A percentile compares a stretch with the other conserved stretches of the same genome.
These are phyloP conservation scores for Dillenia suffruticosa DNA, from an alignment of 164 flowering plant genomes.

Conservation along the genomic window DNA sequence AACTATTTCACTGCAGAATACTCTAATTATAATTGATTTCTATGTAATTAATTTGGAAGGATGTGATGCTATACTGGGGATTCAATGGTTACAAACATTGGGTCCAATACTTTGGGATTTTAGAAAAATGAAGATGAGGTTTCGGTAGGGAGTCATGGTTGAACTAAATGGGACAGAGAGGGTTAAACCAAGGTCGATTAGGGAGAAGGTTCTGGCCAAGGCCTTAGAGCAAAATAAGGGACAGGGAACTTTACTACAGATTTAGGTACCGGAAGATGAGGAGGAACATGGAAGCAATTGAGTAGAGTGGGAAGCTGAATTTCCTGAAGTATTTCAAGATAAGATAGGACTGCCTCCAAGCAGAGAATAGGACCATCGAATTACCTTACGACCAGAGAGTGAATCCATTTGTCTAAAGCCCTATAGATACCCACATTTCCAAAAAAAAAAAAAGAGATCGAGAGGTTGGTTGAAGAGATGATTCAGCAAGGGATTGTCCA, in stretches of 20 bases:
- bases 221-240: not conserved
- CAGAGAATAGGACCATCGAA: not conserved
- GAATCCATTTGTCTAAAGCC: not conserved
- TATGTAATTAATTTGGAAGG: too few species aligned
- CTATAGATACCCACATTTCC: slow-evolving; percentile 1
- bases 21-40: too few species aligned
- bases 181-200: not conserved
- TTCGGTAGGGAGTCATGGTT: too few species aligned
- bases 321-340: not conserved
- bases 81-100: too few species aligned
- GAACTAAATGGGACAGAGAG: not conserved
- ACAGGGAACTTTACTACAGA: not conserved
- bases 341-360: not conserved
- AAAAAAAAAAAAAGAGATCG: slow-evolving; percentile 4
- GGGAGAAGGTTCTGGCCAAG: not conserved
- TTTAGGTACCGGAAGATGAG: not conserved
- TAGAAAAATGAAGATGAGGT: too few species aligned
- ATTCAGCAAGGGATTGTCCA: not conserved
- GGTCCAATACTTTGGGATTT: too few species aligned
- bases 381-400: not conserved
- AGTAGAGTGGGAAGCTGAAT: not conserved
- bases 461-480: not conserved
- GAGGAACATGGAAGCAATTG: not conserved
- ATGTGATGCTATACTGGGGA: too few species aligned
- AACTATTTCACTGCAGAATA: too few species aligned